phyloP scores from a whole-genome alignment of 495 filamentous ascomycete genomes.

The Lasiosphaeria hispida region DNA sequence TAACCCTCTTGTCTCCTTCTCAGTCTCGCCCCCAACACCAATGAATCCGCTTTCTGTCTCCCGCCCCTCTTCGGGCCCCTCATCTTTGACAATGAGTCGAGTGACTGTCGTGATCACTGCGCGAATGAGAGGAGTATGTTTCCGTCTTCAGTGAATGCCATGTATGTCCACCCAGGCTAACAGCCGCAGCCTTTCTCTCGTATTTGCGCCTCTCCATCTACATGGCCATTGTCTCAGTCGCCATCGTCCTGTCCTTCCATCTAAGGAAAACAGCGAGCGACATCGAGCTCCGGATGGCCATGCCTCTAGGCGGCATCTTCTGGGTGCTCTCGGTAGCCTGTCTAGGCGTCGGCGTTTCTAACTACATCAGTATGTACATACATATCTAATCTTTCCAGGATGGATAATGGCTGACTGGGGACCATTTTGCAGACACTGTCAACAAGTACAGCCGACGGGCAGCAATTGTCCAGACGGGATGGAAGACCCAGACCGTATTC shows the following conservation, averaged over 20 bases:
- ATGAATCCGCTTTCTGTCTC: conserved; percentile 52
- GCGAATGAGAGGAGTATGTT: conserved; percentile 71
- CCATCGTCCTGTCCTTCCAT: conserved; percentile 91
- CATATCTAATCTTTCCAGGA: not conserved
- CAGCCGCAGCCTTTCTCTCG: conserved; percentile 69
- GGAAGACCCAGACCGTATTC: conserved; percentile 79
- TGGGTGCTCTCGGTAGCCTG: conserved; percentile 78
- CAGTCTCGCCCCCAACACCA: not conserved
- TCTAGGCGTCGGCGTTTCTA: conserved; percentile 71
- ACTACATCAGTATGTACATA: conserved; percentile 65
- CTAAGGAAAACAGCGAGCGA: conserved; percentile 67
- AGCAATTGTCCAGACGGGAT: conserved; percentile 89
- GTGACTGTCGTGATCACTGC: conserved; percentile 83
- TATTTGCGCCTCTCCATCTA: conserved; percentile 91
- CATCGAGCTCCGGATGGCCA: conserved; percentile 70
- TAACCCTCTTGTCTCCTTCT: not conserved
- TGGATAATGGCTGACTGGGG: not conserved
- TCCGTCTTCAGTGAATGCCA: not conserved
- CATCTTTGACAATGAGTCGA: conserved; percentile 82
- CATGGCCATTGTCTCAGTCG: conserved; percentile 82
- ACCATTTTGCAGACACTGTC: conserved; percentile 57
- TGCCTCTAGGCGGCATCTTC: conserved; percentile 85
- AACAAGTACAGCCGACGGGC: conserved; percentile 71
- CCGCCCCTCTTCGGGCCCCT: conserved; percentile 73
- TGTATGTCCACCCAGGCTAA: not conserved